A percentile compares a stretch with the other conserved stretches of the same genome.
Evolutionary conservation across 176 grass and related monocot genomes (phyloP).

Genomic region (Eleusine coracana): DNA sequence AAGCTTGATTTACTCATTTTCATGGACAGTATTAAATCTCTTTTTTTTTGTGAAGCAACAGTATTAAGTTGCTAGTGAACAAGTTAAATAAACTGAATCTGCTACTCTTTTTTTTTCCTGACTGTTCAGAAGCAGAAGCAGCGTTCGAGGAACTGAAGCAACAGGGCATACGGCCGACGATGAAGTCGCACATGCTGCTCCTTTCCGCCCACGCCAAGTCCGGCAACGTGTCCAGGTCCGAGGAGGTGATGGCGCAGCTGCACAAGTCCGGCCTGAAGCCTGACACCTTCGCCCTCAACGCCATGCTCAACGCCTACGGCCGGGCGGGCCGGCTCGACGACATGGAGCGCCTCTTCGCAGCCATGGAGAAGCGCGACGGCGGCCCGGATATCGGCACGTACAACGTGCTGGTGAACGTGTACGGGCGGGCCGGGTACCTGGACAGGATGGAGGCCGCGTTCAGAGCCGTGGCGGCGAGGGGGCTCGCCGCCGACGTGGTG

Average conservation of each 20-base stretch:
- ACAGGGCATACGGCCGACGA: conserved; percentile 75
- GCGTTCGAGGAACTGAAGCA: conserved; percentile 77
- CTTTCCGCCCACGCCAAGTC: conserved; percentile 78
- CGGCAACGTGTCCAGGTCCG: conserved; percentile 72
- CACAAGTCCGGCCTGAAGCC: conserved; percentile 75
- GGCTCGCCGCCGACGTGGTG: conserved; percentile 77
- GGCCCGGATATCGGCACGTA: conserved; percentile 64
- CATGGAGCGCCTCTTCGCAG: conserved; percentile 76
- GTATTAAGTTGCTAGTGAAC: not conserved
- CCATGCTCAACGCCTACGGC: conserved; percentile 94
- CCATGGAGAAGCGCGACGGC: conserved; percentile 53
- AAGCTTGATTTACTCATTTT: not conserved
- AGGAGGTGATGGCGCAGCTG: conserved; percentile 88
- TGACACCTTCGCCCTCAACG: conserved; percentile 80
- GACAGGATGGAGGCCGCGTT: conserved; percentile 85
- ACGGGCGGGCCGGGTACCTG: conserved; percentile 70
- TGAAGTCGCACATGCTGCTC: conserved; percentile 97
- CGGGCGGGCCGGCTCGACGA: conserved; percentile 67
- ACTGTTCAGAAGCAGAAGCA: conserved; percentile 64
- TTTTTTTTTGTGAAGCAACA: not conserved
- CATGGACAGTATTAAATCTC: not conserved
- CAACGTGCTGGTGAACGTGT: conserved; percentile 83
- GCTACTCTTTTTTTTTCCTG: not conserved
- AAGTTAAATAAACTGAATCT: not conserved
- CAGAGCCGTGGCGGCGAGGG: conserved; percentile 27